Conservation (phyloP, 495 filamentous ascomycete genomes). For the Annulohypoxylon maeteangense region DNA sequence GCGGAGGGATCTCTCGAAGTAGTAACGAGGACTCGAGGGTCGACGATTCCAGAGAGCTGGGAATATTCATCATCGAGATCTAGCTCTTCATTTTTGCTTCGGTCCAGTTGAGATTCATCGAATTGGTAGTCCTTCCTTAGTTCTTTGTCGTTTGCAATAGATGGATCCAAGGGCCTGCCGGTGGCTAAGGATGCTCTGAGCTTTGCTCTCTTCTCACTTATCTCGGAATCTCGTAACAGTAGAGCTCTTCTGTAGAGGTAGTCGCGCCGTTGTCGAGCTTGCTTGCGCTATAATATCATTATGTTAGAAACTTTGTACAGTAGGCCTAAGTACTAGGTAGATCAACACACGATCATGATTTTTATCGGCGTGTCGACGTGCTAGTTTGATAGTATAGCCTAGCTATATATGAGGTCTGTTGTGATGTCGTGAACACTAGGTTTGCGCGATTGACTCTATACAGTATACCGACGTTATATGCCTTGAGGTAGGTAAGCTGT, state of each 20-base stretch:
- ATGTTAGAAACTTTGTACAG: conserved; percentile 39
- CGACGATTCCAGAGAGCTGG: conserved; percentile 82
- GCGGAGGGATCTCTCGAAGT: conserved; percentile 89
- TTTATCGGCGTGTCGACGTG: background rate
- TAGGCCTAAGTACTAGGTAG: background rate
- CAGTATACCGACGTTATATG: background rate
- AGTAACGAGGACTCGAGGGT: conserved; percentile 83
- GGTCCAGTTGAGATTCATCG: conserved; percentile 78
- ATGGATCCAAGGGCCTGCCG: conserved; percentile 82
- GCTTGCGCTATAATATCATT: conserved; percentile 61
- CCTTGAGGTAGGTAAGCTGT: background rate
- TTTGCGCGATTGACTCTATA: background rate
- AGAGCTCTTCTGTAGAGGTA: conserved; percentile 83
- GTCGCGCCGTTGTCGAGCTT: conserved; percentile 88
- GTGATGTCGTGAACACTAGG: background rate
- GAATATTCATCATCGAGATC: conserved; percentile 97
- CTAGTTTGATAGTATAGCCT: background rate
- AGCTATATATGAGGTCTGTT: background rate
- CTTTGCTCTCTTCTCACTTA: conserved; percentile 87
- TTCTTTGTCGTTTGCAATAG: conserved; percentile 87
- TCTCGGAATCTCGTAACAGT: conserved; percentile 88
- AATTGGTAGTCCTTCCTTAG: conserved; percentile 92
- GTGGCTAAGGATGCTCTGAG: conserved; percentile 84
- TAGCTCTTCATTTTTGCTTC: conserved; percentile 68
- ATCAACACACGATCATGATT: conserved; percentile 43